Base-by-base conservation (phyloP, 345 rosid genomes). In the Dovyalis caffra region DNA sequence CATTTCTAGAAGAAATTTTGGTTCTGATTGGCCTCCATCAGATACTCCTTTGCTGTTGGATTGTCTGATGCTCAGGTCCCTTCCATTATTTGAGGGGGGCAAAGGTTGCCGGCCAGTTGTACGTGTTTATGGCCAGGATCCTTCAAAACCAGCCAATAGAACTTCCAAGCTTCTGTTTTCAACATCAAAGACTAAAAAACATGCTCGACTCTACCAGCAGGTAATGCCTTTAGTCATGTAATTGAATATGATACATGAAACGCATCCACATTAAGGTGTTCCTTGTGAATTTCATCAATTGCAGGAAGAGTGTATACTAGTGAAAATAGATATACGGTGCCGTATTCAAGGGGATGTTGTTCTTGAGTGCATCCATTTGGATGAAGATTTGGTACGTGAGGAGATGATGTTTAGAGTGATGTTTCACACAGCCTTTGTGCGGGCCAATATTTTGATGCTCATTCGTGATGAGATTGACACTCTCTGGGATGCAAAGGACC, bases 21-120 rank as follows among this genome's bases (percentile, higher is more conserved):
- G 93, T 74, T 78, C 94, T 79, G 98, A 91, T 63, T 91, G 99
- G 97, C 98, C 99, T 83, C 99, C 98, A 31, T 84, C 95, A 16
- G 98, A 90, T 79, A 91, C 92, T 0, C 98, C 97, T 68, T 86
- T 95, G 70, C 83, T 90, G 85, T 79, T 95, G 75, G 97, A 93
- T 83, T 95, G 95, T 66, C 78, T 95, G 81, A 95, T 90, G 79
- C 87, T 95, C 58, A 89, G 95, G 81, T 80, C 86, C 78, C 90
- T 93, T 81, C 99, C 98, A 18, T 73, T 78, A 76, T 89, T 87
- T 72, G 93, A 88, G 62, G 93, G 92, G 71, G 88, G 86, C 28
- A 86, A 81, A 76, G 93, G 97, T 53, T 95, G 95, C 83, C 85
- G 95, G 87, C 99, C 99, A 29, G 83, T 95, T 72, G 70, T 91